Base-by-base conservation (phyloP, 2,329 filamentous ascomycete genomes). In the Aspergillus versicolor region DNA sequence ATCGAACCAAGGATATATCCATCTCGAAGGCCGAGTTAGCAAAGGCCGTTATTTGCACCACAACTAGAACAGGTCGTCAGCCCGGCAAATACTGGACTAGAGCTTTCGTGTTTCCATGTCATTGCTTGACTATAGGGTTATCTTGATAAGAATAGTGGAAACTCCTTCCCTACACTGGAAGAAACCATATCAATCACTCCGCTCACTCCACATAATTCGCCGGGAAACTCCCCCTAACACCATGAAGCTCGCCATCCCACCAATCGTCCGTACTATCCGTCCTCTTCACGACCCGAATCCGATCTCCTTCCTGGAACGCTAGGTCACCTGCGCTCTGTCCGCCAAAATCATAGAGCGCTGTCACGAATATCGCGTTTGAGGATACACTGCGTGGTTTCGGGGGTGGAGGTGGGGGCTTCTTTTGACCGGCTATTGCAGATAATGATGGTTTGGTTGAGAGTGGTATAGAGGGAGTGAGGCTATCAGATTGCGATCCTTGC, bases 231-330 rank as follows among this genome's bases (percentile, higher is more conserved):
- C 91, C 91, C 68, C 81, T 82, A 24, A 79, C 72, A 0, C 90
- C 90, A 41, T 79, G 79, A 13, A 92, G 62, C 72, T 94, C 90
- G 12, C 91, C 91, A 60, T 90, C 84, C 91, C 91, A 95, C 90
- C 91, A 95, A 70, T 94, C 91, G 74, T 94, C 88, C 21, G 85
- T 88, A 60, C 87, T 91, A 6, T 85, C 83, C 2, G 91, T 94
- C 77, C 88, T 91, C 77, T 90, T 90, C 32, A 92, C 69, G 3
- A 95, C 87, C 45, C 81, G 84, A 64, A 95, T 95, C 49, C 83
- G 80, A 67, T 94, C 91, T 2, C 90, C 91, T 71, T 92, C 88
- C 30, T 80, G 79, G 69, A 95, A 95, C 2, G 81, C 81, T 51
- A 95, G 70, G 70, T 95, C 91, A 0, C 88, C 89, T 2, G 77